phyloP scores from a whole-genome alignment of 345 rosid genomes.

The Ceriops decandra region DNA sequence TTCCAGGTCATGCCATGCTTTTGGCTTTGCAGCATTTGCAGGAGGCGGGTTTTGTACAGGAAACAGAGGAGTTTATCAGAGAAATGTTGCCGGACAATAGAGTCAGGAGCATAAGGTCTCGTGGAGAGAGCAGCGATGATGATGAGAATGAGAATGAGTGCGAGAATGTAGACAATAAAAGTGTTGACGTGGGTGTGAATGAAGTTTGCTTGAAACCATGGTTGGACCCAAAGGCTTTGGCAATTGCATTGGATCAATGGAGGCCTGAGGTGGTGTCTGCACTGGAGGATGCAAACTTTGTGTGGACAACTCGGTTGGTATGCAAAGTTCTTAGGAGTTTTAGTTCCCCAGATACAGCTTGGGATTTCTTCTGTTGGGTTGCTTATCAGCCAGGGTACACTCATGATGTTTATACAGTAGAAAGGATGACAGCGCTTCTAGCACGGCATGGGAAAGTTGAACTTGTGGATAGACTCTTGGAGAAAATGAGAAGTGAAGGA shows the following conservation, averaged over 20 bases:
- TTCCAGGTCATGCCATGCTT: constrained; percentile 56
- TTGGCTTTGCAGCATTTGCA: constrained; percentile 49
- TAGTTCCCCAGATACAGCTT: constrained; percentile 63
- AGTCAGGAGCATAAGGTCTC: constrained; percentile 42
- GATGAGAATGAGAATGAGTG: constrained; percentile 22
- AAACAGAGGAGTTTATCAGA: constrained; percentile 45
- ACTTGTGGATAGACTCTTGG: constrained; percentile 61
- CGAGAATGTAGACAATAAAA: constrained; percentile 10
- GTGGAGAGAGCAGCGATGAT: constrained; percentile 33
- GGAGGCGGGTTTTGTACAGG: constrained; percentile 56
- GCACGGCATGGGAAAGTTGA: constrained; percentile 67
- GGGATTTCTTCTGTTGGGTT: constrained; percentile 95
- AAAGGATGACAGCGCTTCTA: constrained; percentile 72
- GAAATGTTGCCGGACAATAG: constrained; percentile 73
- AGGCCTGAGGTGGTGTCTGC: constrained; percentile 51
- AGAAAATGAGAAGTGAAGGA: constrained; percentile 59
- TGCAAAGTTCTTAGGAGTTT: constrained; percentile 79
- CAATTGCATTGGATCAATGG: constrained; percentile 63
- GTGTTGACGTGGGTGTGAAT: constrained; percentile 16
- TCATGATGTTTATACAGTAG: constrained; percentile 68
- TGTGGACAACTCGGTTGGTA: constrained; percentile 81
- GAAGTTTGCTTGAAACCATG: constrained; percentile 65
- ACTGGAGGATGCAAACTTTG: constrained; percentile 64
- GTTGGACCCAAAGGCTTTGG: constrained; percentile 88
- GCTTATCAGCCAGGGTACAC: constrained; percentile 76